phyloP scores from a whole-genome alignment of 169 alveolate genomes.

The Theileria parva region DNA sequence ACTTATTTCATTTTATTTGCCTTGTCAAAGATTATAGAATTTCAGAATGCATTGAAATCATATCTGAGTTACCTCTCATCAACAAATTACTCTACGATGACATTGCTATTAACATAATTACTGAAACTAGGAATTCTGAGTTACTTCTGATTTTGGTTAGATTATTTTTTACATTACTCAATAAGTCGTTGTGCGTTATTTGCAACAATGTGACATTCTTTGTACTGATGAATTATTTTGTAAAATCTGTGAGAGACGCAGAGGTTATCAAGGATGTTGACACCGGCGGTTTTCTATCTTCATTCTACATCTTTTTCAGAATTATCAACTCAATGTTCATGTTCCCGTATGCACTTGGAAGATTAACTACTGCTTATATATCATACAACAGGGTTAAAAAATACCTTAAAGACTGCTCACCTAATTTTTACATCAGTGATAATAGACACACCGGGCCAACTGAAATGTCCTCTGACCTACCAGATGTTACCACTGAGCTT shows the following conservation, averaged over 20 bases:
- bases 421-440: slow-evolving; percentile 33
- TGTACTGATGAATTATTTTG: slow-evolving; percentile 10
- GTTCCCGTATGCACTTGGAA: slow-evolving; percentile 25
- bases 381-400: slow-evolving; percentile 24
- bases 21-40: not conserved
- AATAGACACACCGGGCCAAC: not conserved
- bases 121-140: slow-evolving; percentile 31
- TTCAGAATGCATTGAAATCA: slow-evolving; percentile 11
- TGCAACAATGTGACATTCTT: not conserved
- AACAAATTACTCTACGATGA: slow-evolving; percentile 39
- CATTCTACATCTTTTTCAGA: slow-evolving; percentile 16
- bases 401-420: slow-evolving; percentile 29
- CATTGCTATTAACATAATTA: slow-evolving; percentile 34
- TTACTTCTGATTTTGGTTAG: slow-evolving; percentile 20
- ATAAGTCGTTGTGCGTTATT: not conserved
- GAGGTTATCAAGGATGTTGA: slow-evolving; percentile 12
- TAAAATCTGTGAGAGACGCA: slow-evolving; percentile 18
- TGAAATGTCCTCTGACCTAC: not conserved
- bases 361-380: slow-evolving; percentile 4
- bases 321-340: slow-evolving; percentile 30
- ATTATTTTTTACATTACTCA: slow-evolving; percentile 8
- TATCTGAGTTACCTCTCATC: slow-evolving; percentile 13
- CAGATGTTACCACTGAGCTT: not conserved
- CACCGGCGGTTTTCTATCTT: slow-evolving; percentile 29
- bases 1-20: slow-evolving; percentile 10